Evolutionary conservation across 2,329 filamentous ascomycete species (phyloP), one percentile per base, ranked within the genome.

Genomic region (Hypoxylon sp.): DNA sequence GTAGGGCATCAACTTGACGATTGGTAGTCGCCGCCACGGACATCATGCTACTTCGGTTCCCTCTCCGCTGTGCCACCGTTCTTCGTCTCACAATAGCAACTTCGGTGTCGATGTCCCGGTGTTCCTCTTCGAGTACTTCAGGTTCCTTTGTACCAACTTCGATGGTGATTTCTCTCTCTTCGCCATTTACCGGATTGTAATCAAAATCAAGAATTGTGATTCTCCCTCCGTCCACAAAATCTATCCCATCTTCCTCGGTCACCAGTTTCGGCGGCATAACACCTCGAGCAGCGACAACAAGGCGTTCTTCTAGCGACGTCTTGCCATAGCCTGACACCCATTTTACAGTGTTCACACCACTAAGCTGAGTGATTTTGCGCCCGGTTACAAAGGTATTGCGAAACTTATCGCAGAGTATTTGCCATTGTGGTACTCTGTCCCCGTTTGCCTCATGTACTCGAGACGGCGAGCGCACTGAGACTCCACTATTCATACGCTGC

Each of bases 221-320:
- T 65, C 92, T 85, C 12, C 92, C 92, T 5, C 92, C 91, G 72
- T 95, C 92, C n/a, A 92, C 85, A 68, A 92, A 92, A 72, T 91
- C 87, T 53, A 90, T 85, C 48, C 87, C 88, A 69, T 93, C 91
- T 68, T 93, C 89, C 59, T 92, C 90, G 2, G 87, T 84, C 42
- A 86, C 79, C 6, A 82, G 80, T 61, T 86, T 83, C 0, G 84
- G 81, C 0, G 85, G 84, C 24, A 87, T 83, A 16, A 92, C 87
- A 30, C 91, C 92, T 22, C 89, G 88, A 4, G 92, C 91, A 40
- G 91, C 89, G 30, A 91, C 84, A n/a, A 93, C 82, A 22, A 96
- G 80, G 45, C 84, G 83, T 72, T 88, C 86, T 61, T 83, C 81
- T 46, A 81, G 71, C 11, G 80, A 82, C 2, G 80, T 81, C 42